Base-by-base conservation (phyloP, 1,284 basidiomycete species). In the Xerocomus minutiporus region DNA sequence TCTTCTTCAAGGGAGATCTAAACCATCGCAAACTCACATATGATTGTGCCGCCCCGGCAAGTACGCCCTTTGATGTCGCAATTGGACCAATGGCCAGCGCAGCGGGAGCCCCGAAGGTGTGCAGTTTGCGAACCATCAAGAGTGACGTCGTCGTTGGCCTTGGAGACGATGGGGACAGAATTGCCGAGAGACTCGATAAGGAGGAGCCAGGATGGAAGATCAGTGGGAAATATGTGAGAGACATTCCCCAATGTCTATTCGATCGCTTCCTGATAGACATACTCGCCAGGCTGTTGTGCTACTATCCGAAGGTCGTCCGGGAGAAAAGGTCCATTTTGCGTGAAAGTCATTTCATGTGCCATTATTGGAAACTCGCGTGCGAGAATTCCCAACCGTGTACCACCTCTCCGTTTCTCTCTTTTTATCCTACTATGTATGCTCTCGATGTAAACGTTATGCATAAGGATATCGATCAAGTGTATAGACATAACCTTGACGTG, bases 201-300 rank as follows among this genome's bases (percentile, higher is more conserved):
- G 81, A 84, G 45, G 93, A 98, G 69, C 85, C 89, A 25, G 95
- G 95, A 46, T 98, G 95, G 95, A 95, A 94, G 76, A 97, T 98
- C 67, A 92, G 89, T 48, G 93, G 93, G 48, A 93, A 94, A 88
- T 95, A 94, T 66, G 90, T 91, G 67, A 73, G 86, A 79, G 8
- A 53, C 17, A 12, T 46, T 20, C 31, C 25, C 28, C 23, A 29
- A 17, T 12, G 32, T 28, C 23, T 25, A 17, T 44, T 36, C 41
- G 48, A 52, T 31, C 28, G 28, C 31, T 54, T 45, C 41, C 55
- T 57, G 46, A 56, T 50, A 8, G 38, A 46, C 49, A 31, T 46
- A 20, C 48, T 44, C 26, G 13, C 59, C 56, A 92, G 87, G 91
- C 92, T 59, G 84, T 95, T 51, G 87, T 95, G 13, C 79, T 94